Conservation (phyloP, 2,329 filamentous ascomycete genomes). For the Coccinonectria pachysandricola region DNA sequence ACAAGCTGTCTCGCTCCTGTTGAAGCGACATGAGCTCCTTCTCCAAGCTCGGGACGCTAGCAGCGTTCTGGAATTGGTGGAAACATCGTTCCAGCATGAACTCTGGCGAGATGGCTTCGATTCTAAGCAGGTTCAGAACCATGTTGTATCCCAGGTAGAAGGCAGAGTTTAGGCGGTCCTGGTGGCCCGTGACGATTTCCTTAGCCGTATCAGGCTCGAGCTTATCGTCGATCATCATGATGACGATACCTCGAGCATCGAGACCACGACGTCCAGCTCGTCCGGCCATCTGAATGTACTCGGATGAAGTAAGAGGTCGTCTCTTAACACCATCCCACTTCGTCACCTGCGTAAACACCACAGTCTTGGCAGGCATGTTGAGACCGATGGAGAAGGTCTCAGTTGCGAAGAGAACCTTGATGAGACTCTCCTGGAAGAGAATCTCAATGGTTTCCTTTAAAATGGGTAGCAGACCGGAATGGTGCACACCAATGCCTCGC, state of each 20-base stretch:
- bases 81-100: slow-evolving; percentile 99
- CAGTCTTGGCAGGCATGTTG: slow-evolving; percentile 98
- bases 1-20: slow-evolving; percentile 58
- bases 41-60: slow-evolving; percentile 74
- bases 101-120: slow-evolving; percentile 98
- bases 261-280: slow-evolving; percentile 93
- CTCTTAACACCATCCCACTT: slow-evolving; percentile 82
- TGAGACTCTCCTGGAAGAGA: slow-evolving; percentile 92
- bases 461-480: slow-evolving; percentile 89
- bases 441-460: slow-evolving; percentile 99
- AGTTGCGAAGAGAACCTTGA: slow-evolving; percentile 95
- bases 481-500: slow-evolving; percentile 92
- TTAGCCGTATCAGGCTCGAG: slow-evolving; percentile 93
- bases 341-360: slow-evolving; percentile 93
- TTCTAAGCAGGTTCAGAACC: slow-evolving; percentile 90
- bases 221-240: slow-evolving; percentile 98
- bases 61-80: slow-evolving; percentile 94
- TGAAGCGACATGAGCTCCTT: slow-evolving; percentile 74
- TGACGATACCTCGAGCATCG: slow-evolving; percentile 95
- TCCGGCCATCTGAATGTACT: slow-evolving; percentile 98
- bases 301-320: slow-evolving; percentile 82
- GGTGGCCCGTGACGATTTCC: slow-evolving; percentile 89
- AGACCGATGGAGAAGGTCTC: slow-evolving; percentile 98
- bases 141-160: slow-evolving; percentile 99
- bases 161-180: slow-evolving; percentile 94